Evolutionary conservation across 768 basidiomycete species (phyloP).

Genomic region (Suillus bovinus): DNA sequence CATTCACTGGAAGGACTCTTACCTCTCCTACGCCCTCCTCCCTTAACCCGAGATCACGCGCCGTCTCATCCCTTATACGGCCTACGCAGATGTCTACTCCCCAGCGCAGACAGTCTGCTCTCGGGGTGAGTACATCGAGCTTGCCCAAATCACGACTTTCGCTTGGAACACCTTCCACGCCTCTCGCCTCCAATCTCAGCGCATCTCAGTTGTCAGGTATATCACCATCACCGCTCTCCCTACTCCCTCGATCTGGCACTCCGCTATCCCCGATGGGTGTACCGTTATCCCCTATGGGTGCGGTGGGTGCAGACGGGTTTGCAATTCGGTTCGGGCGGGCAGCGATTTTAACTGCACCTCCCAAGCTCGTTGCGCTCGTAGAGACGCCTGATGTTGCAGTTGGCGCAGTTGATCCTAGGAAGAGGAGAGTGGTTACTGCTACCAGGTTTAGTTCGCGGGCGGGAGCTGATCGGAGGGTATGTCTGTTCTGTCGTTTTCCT

Average conservation of each 20-base stretch:
- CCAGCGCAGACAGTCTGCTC: conserved; percentile 34
- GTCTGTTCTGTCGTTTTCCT: conserved; percentile 26
- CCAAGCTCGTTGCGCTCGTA: conserved; percentile 77
- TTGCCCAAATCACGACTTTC: conserved; percentile 47
- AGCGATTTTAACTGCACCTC: conserved; percentile 80
- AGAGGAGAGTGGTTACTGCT: conserved; percentile 82
- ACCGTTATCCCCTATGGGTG: conserved; percentile 30
- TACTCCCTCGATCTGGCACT: conserved; percentile 34
- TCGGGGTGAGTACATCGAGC: conserved; percentile 24
- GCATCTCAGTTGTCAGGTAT: background rate
- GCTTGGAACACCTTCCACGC: conserved; percentile 41
- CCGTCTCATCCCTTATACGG: conserved; percentile 52
- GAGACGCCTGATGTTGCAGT: conserved; percentile 90
- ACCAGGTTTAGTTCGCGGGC: conserved; percentile 83
- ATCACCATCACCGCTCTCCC: conserved; percentile 17
- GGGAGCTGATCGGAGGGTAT: conserved; percentile 80
- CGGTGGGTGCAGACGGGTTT: conserved; percentile 35
- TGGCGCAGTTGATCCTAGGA: conserved; percentile 83
- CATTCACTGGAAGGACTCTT: conserved; percentile 21
- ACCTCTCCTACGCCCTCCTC: conserved; percentile 30
- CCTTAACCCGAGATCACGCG: conserved; percentile 41
- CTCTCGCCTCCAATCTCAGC: conserved; percentile 31
- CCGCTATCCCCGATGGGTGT: conserved; percentile 29
- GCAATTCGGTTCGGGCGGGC: conserved; percentile 63
- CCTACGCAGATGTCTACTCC: conserved; percentile 53